Conservation (phyloP, 2,329 filamentous ascomycete genomes). For the Dothideomycetes sp. region DNA sequence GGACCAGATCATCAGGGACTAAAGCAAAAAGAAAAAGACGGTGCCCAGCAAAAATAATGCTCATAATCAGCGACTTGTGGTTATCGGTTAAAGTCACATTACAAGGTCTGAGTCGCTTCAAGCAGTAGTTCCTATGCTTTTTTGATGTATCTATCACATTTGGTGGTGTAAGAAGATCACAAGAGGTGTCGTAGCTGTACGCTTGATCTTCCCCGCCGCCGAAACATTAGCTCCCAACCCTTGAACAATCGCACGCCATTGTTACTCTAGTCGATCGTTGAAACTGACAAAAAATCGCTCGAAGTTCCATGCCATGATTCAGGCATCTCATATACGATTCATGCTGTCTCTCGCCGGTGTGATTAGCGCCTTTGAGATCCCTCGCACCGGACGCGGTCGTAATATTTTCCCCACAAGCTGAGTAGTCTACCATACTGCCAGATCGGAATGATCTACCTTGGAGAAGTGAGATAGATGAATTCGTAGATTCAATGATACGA, state of each 20-base stretch:
- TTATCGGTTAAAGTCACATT: no score
- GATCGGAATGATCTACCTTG: slow-evolving; percentile 1
- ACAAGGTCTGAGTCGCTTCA: no score
- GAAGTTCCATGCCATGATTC: not conserved
- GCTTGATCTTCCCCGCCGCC: not conserved
- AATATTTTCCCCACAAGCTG: not conserved
- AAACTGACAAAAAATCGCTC: slow-evolving; percentile 1
- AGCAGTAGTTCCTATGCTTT: no score
- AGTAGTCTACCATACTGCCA: slow-evolving; percentile 1
- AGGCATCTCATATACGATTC: slow-evolving; percentile 1
- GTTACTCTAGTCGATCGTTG: slow-evolving; percentile 2
- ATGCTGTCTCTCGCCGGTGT: not conserved
- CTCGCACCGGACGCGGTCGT: not conserved
- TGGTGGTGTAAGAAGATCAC: no score
- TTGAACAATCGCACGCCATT: not conserved
- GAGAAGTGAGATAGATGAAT: slow-evolving; percentile 3
- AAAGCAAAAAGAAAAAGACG: no score
- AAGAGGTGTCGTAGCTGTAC: not conserved
- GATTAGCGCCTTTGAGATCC: slow-evolving; percentile 2
- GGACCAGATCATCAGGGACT: no score
- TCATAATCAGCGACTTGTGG: no score
- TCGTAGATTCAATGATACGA: slow-evolving; percentile 1
- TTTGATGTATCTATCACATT: no score
- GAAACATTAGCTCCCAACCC: not conserved
- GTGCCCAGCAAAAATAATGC: no score